Evolutionary conservation across 1,284 basidiomycete genomes (phyloP), one percentile per base, ranked within the genome.

Genomic region (Marasmius oreades): DNA sequence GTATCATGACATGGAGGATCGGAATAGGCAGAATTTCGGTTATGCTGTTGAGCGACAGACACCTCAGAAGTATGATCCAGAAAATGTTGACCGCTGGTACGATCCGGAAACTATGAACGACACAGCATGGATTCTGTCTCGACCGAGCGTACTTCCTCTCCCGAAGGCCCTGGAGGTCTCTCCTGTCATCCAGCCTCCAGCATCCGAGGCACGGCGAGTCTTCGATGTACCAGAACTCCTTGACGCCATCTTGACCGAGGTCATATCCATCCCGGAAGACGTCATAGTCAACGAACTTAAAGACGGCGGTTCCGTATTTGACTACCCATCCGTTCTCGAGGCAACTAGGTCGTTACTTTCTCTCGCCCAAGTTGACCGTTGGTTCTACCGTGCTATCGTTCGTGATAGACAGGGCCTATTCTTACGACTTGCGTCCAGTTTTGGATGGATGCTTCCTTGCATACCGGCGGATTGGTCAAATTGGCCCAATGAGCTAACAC

Each of bases 51-150:
- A 45, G 36, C 33, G 24, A 33, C 26, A 55, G 44, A 57, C 53
- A 18, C 53, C 53, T 2, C 24, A 20, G 11, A 53, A 55, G 48
- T 42, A 60, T 20, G 50, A 57, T 8, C 53, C 56, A 24, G 45
- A 55, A 24, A 47, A 50, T 14, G 51, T 55, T 20, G 53, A 52
- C 44, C 36, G 45, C 8, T 60, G 59, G 59, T 36, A 48, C 34
- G 59, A 60, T 46, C 59, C 59, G n/a, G 59, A 53, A 23, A 37
- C 58, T 8, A 59, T 59, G 58, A 55, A 59, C 6, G 58, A 59
- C 18, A 56, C 55, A 16, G 52, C 31, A 5, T 59, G 58, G 58
- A 52, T 59, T 14, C 43, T 59, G 14, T 53, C 26, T 39, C 58
- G 46, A 23, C 58, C 54, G 5, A 53, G 18, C 16, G 11, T 22